Conservation (phyloP, 495 filamentous ascomycete genomes). For the Xylaria bambusicola region DNA sequence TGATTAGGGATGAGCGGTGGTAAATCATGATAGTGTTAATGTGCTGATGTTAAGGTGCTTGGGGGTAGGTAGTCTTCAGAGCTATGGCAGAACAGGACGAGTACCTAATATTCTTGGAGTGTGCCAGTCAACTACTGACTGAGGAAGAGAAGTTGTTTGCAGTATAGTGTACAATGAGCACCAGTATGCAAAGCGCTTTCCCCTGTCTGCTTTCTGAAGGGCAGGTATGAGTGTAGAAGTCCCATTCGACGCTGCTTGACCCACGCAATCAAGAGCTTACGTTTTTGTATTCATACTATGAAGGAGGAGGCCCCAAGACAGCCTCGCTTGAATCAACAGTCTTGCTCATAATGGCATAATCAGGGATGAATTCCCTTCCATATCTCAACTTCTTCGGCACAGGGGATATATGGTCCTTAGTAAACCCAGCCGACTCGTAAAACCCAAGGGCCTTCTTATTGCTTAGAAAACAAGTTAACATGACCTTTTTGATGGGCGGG, state of each 20-base stretch:
- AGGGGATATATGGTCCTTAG: constrained; percentile 66
- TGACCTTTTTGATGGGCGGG: constrained; percentile 65
- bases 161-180: no score
- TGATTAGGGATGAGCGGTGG: no score
- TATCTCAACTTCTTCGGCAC: constrained; percentile 60
- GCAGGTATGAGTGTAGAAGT: no score
- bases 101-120: no score
- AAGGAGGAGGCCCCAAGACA: background rate
- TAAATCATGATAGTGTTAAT: no score
- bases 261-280: no score
- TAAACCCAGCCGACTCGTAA: constrained; percentile 70
- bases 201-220: background rate
- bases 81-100: no score
- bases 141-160: no score
- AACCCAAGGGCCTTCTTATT: constrained; percentile 65
- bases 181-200: background rate
- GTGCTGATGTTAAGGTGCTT: no score
- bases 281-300: background rate
- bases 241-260: no score
- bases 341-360: constrained; percentile 76
- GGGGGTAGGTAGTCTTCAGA: no score
- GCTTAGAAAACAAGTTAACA: constrained; percentile 79
- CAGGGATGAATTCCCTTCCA: constrained; percentile 63
- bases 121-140: no score
- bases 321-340: constrained; percentile 30